A percentile compares a stretch with the other conserved stretches of the same genome.
Conservation (phyloP, 176 grass and related monocot genomes). For the Triticum timopheevii region DNA sequence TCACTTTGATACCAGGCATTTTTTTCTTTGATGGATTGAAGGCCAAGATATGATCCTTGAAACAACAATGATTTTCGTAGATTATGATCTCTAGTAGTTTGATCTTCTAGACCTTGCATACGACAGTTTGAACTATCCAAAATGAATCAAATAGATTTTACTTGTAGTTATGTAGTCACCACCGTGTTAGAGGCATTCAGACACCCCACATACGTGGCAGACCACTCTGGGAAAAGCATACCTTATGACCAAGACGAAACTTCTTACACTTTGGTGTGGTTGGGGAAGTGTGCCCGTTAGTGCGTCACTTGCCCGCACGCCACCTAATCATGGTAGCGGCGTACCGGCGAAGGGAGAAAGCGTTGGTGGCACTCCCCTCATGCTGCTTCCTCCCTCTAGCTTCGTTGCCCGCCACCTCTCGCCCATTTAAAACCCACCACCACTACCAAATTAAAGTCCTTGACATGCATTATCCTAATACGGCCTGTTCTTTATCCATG, state of each 20-base stretch:
- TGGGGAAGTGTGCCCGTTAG: constrained; percentile 27
- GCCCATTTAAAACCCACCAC: constrained; percentile 57
- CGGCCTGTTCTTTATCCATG: no score
- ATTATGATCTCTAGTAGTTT: no score
- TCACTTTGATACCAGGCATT: no score
- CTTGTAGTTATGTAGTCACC: background rate
- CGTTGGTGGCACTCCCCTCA: background rate
- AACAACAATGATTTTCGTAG: no score
- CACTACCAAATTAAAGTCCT: constrained; percentile 30
- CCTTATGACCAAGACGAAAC: background rate
- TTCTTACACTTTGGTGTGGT: background rate
- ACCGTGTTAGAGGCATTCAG: background rate
- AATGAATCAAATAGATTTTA: no score
- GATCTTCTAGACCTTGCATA: no score
- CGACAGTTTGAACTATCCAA: no score
- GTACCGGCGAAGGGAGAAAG: background rate
- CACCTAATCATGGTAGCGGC: constrained; percentile 32
- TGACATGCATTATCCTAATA: background rate
- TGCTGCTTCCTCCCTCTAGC: constrained; percentile 8
- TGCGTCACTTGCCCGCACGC: constrained; percentile 33
- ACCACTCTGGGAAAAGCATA: background rate
- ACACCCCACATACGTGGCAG: background rate
- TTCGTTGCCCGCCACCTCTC: constrained; percentile 39
- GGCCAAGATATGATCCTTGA: no score
- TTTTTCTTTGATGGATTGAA: no score